These are phyloP conservation scores for Lichtheimia ramosa DNA, from an alignment of 371 early-diverging fungal genomes.

Conservation along the genomic window DNA sequence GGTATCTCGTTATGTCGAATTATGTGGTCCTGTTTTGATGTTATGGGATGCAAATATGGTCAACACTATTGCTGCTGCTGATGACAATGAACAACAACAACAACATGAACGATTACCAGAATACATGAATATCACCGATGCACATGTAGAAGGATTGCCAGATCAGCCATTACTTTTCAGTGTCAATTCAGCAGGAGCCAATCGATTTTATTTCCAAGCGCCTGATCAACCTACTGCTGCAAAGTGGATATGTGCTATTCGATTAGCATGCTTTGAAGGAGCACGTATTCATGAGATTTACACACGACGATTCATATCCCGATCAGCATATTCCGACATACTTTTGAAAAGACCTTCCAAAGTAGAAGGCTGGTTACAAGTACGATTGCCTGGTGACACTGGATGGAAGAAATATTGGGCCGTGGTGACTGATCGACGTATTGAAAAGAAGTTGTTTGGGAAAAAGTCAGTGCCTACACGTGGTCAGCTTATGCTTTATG, in stretches of 20 bases:
- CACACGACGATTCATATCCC: slow-evolving; percentile 60
- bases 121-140: slow-evolving; percentile 73
- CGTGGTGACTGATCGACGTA: slow-evolving; percentile 51
- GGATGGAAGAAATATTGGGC: slow-evolving; percentile 69
- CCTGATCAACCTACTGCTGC: slow-evolving; percentile 38
- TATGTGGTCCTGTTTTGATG: slow-evolving; percentile 61
- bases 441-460: slow-evolving; percentile 56
- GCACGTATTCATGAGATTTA: slow-evolving; percentile 75
- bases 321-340: slow-evolving; percentile 8
- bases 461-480: slow-evolving; percentile 49
- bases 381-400: slow-evolving; percentile 58
- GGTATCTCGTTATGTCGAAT: slow-evolving; percentile 70
- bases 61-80: slow-evolving; percentile 10
- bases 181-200: slow-evolving; percentile 65
- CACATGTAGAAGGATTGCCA: slow-evolving; percentile 45
- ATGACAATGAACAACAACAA: neutral
- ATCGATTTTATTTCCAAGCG: slow-evolving; percentile 44
- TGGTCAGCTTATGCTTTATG: slow-evolving; percentile 61
- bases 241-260: slow-evolving; percentile 67
- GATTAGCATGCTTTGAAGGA: slow-evolving; percentile 78
- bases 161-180: slow-evolving; percentile 39
- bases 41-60: slow-evolving; percentile 54
- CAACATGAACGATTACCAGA: slow-evolving; percentile 39
- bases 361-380: slow-evolving; percentile 58
- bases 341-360: slow-evolving; percentile 12